Evolutionary conservation across 2,329 filamentous ascomycete species (phyloP), one percentile per base, ranked within the genome.

Genomic region (Paradendryphiella salina): DNA sequence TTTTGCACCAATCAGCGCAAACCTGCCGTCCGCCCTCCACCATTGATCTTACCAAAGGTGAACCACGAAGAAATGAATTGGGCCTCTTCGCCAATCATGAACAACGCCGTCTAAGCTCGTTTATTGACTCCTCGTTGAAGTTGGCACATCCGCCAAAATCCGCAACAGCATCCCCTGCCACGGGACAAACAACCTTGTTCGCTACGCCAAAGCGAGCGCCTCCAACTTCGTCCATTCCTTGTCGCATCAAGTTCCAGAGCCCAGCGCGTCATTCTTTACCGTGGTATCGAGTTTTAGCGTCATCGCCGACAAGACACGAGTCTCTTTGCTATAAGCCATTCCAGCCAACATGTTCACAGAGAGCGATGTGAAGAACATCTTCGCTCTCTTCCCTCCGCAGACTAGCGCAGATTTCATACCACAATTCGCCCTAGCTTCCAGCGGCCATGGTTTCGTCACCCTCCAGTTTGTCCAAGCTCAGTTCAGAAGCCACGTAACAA

Each of bases 351-450:
- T 73, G 69, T 73, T 73, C 41, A 68, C 69, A 7, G 43, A 49
- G n/a, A 62, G 66, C 21, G 70, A 73, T 47, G 56, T 69, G 8
- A 64, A 56, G 29, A 60, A 69, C 14, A 52, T 72, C 3, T 61
- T 62, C 20, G 45, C 54, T 11, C 41, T 62, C 10, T 61, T 72
- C 11, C 62, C 59, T 36, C 62, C 63, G 6, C 46, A 48, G 21
- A 57, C 59, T 10, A 54, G 15, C 28, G 43, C 23, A 26, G 26
- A 35, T 15, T 36, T 46, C 9, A 41, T 56, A 36, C 60, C 63
- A 15, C 49, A 56, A 3, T 45, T 73, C 18, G 39, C 70, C 15
- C 39, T 61, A 2, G 59, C 60, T 5, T 44, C 54, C 3, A 58
- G 58, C 23, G 67, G 66, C 3, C 49, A 65, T 37, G 63, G 61